Evolutionary conservation across 108 stramenopile genomes (phyloP), one percentile per base, ranked within the genome.

Genomic region (Cyclotella kingstonii): DNA sequence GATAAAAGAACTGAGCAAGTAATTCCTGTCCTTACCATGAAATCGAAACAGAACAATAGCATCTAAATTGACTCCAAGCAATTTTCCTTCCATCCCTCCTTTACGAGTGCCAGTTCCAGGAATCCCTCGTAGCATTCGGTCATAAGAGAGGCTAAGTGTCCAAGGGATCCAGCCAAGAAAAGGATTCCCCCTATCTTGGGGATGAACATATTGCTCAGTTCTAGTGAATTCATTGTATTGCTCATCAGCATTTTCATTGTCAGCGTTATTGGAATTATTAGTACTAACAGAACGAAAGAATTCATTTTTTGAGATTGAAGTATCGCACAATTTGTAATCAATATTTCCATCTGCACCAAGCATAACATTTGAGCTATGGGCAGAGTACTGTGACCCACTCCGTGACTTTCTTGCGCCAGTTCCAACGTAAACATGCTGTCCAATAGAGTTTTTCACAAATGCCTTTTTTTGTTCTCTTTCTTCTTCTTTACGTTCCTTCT

Each of bases 41-140:
- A 86, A 93, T 38, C 89, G 71, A 30, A 90, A 57, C 50, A 93
- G 35, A 15, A 93, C 79, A 43, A 93, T 85, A 15, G 82, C 89
- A 72, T 93, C 92, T 55, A 93, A 56, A 67, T 88, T 93, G 21
- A 86, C 86, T 25, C 80, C 80, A 3, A 93, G 63, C 45, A 90
- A 55, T 22, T 64, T 62, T 0, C 89, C 92, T 0, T 56, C 62
- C 65, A 84, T 63, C 14, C 89, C 89, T n/a, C 65, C 66, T 40
- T 79, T 57, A 39, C 92, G 46, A 3, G 92, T 90, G 1, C 92
- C 92, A 15, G 92, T 93, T 10, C 85, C 85, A 1, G 89, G 89
- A 21, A 93, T 84, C 1, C 92, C 92, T 14, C 66, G 51, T 12
- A 90, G 26, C 82, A 93, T 77, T 22, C 76, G 66, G 54, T 79